Base-by-base conservation (phyloP, 2,329 filamentous ascomycete genomes). In the Chaetomiaceae sp. region DNA sequence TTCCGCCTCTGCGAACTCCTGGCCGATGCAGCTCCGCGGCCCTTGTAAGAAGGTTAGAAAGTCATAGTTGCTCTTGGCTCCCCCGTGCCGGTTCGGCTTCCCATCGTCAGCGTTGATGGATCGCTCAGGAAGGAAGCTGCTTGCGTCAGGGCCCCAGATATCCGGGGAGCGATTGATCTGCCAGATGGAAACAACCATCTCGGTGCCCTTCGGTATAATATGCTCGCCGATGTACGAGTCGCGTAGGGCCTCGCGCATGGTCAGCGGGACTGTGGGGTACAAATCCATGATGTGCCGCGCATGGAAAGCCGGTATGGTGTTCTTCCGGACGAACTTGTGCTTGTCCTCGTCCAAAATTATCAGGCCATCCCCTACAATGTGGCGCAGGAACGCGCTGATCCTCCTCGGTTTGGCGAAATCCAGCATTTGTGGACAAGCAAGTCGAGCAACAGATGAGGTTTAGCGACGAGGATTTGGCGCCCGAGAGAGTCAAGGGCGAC, bases 41-140 rank as follows among this genome's bases (percentile, higher is more conserved):
- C 87, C 86, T 58, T 89, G 84, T 42, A 89, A 66, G 66, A 89
- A 89, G 0, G 84, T 88, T 61, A 86, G 63, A 48, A 82, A 79
- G 1, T 80, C 76, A 64, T 86, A 90, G 64, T 89, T 89, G 51
- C 77, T 86, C 2, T 74, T 73, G 0, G 86, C 83, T 4, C 86
- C 85, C 1, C 85, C 85, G 1, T 76, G 79, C 48, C 82, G 82
- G 9, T 74, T 74, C 0, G 59, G 57, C 56, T 68, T 69, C 0
- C 72, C 75, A 0, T 72, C 69, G 9, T 51, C 51, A 5, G 48
- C 30, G 3, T 71, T 79, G 63, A 80, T 79, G 84, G 84, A 87
- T 1, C 85, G 75, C 49, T 87, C 85, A 0, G 87, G 87, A 16
- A 82, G 77, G 72, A 91, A 91, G 25, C 80, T 73, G 8, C 70